These are phyloP conservation scores for Pseudovirgaria hyperparasitica DNA, from an alignment of 2,329 filamentous ascomycete genomes.

Conservation along the genomic window DNA sequence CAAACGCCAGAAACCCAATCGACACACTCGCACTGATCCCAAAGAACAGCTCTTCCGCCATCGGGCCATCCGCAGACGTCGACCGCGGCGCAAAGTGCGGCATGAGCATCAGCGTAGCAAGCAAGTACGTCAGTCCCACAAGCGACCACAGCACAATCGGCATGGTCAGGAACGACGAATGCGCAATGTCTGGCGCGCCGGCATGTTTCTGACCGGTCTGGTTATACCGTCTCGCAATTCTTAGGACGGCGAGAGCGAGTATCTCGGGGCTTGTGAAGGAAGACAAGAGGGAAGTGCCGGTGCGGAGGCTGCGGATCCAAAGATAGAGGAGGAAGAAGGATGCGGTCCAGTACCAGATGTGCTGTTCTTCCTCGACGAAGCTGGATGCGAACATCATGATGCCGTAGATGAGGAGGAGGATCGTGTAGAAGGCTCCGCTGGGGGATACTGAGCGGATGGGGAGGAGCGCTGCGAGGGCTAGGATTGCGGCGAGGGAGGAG, in stretches of 20 bases:
- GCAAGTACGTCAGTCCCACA: slow-evolving; percentile 55
- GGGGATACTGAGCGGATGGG: slow-evolving; percentile 34
- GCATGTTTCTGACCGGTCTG: slow-evolving; percentile 95
- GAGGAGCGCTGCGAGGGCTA: slow-evolving; percentile 26
- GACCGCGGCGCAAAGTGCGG: slow-evolving; percentile 13
- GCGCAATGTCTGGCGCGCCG: slow-evolving; percentile 78
- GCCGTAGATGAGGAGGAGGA: slow-evolving; percentile 44
- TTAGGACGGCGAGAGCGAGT: slow-evolving; percentile 45
- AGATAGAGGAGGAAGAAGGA: slow-evolving; percentile 52
- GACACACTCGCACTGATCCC: slow-evolving; percentile 20
- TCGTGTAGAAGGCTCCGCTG: slow-evolving; percentile 26
- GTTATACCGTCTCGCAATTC: slow-evolving; percentile 73
- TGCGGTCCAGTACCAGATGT: slow-evolving; percentile 93
- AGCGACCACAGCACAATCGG: slow-evolving; percentile 56
- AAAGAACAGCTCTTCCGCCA: slow-evolving; percentile 17
- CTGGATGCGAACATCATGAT: slow-evolving; percentile 96
- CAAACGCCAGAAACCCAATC: slow-evolving; percentile 46
- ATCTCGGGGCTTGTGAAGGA: background rate
- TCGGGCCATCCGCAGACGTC: slow-evolving; percentile 10
- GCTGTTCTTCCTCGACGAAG: slow-evolving; percentile 95
- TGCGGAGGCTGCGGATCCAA: slow-evolving; percentile 16
- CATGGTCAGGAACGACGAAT: slow-evolving; percentile 50
- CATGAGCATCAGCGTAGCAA: slow-evolving; percentile 37
- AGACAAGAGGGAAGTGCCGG: background rate
- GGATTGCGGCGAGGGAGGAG: slow-evolving; percentile 29